phyloP scores from a whole-genome alignment of 2,329 filamentous ascomycete species.

The Neonectria neomacrospora region DNA sequence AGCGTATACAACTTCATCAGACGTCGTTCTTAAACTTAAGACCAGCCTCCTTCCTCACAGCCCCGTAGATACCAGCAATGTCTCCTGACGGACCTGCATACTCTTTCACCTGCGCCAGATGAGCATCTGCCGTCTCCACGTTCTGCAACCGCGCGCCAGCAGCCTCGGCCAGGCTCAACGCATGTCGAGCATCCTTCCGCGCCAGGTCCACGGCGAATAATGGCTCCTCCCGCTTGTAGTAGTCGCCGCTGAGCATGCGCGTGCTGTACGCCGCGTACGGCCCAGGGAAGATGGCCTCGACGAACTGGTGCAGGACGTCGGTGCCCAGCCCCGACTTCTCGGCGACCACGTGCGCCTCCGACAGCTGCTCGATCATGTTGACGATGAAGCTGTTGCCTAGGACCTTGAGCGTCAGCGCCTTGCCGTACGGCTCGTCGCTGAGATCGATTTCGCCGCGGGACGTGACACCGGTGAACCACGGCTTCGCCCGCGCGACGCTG shows the following conservation, averaged over 20 bases:
- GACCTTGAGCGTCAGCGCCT: slow-evolving; percentile 79
- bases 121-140: slow-evolving; percentile 73
- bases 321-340: slow-evolving; percentile 83
- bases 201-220: slow-evolving; percentile 86
- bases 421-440: slow-evolving; percentile 73
- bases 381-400: slow-evolving; percentile 89
- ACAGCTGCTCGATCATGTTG: slow-evolving; percentile 82
- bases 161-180: slow-evolving; percentile 70
- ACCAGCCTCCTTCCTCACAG: slow-evolving; percentile 77
- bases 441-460: slow-evolving; percentile 77
- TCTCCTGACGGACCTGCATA: slow-evolving; percentile 77
- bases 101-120: slow-evolving; percentile 76
- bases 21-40: slow-evolving; percentile 75
- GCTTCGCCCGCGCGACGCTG: slow-evolving; percentile 71
- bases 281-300: slow-evolving; percentile 80
- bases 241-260: slow-evolving; percentile 80
- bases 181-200: slow-evolving; percentile 84
- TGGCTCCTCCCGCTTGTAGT: slow-evolving; percentile 80
- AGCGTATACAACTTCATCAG: not conserved
- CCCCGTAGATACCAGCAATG: slow-evolving; percentile 85
- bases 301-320: slow-evolving; percentile 75
- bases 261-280: slow-evolving; percentile 79
- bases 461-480: slow-evolving; percentile 79
- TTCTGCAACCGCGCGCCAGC: slow-evolving; percentile 72
- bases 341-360: slow-evolving; percentile 81